phyloP scores from a whole-genome alignment of 148 eudicot genomes.

The Oxyria digyna region DNA sequence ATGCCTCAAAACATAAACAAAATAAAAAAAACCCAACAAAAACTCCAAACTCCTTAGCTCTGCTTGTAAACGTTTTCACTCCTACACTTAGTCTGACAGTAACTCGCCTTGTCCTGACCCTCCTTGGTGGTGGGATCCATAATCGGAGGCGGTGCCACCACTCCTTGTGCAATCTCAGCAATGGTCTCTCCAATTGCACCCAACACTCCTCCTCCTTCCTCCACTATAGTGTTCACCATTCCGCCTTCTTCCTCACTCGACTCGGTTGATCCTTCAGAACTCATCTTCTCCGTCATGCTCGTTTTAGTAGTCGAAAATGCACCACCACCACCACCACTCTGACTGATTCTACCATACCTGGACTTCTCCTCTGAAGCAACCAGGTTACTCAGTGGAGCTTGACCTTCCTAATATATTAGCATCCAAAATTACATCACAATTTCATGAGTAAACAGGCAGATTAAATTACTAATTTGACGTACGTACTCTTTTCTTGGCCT shows the following conservation, averaged over 20 bases:
- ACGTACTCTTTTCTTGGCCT: constrained; percentile 10
- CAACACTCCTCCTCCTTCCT: constrained; percentile 16
- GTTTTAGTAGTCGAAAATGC: not conserved
- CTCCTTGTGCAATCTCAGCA: constrained; percentile 22
- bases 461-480: no score
- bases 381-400: not conserved
- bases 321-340: not conserved
- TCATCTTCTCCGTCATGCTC: not conserved
- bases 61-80: no score
- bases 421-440: no score
- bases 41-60: no score
- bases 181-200: constrained; percentile 26
- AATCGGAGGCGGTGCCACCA: not conserved
- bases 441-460: no score
- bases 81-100: no score
- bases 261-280: not conserved
- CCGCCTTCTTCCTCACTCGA: not conserved
- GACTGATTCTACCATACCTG: not conserved
- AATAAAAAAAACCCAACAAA: no score
- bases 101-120: not conserved
- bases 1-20: not conserved
- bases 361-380: not conserved
- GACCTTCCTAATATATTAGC: not conserved
- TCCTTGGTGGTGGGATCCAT: not conserved
- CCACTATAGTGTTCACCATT: not conserved